Base-by-base conservation (phyloP, 2,329 filamentous ascomycete genomes). In the Akanthomyces lecanii region DNA sequence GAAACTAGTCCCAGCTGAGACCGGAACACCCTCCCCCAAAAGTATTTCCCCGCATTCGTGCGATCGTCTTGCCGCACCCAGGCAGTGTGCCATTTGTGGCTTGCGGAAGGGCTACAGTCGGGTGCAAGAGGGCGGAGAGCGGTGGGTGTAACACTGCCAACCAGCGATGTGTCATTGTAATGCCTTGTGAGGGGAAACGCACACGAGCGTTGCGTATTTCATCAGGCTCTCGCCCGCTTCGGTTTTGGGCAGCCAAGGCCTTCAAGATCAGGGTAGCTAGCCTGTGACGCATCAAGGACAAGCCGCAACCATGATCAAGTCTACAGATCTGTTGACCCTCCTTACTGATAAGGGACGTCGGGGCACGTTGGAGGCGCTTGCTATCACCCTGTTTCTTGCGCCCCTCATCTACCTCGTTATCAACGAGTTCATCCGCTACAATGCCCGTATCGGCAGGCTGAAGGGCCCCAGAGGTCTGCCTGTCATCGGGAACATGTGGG, bases 401-500 rank as follows among this genome's bases (percentile, higher is more conserved):
- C 75, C 79, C 0, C 52, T 79, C 36, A 63, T 79, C 54, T 83
- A 83, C 68, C 65, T 84, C 59, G 64, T 82, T 23, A 60, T 77
- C 64, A 83, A 83, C 65, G 81, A 84, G 64, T 71, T 81, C n/a
- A 69, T 80, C 53, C 79, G 81, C 48, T 65, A 68, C 61, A 71
- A 71, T 63, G 78, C 76, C 14, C 76, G 82, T 10, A 76, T 85
- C 25, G 71, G 74, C 3, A 76, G 77, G 3, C 72, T 85, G 42
- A 73, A 73, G 7, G 83, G 83, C 0, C 83, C 83, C 0, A 66
- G 70, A 0, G 82, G 83, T 0, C 67, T 84, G 12, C 83, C 82
- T 0, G 62, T 86, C 45, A 80, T 86, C 48, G 83, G 83, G 12
- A 85, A 85, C 59, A 69, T 86, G 14, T 78, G 76, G 64, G 80